Evolutionary conservation across 805 yeast species (phyloP), one percentile per base, ranked within the genome.

Genomic region (Candida schatavii): DNA sequence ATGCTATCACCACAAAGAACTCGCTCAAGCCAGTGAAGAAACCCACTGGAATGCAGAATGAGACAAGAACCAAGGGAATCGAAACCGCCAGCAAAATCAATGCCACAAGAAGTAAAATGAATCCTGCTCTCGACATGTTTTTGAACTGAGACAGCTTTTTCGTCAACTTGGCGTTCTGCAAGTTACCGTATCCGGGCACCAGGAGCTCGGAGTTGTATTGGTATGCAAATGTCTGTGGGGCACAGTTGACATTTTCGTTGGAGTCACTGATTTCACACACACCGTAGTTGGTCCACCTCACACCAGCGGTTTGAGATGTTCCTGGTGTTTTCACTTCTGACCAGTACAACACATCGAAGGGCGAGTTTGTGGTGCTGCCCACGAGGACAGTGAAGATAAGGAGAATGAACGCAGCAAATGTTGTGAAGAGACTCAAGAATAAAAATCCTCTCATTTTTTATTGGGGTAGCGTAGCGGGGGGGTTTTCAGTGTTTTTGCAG

Each of bases 221-320:
- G 18, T 14, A 31, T 20, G 35, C 35, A 13, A 31, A 31, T 13
- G 15, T 31, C 13, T 31, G 15, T 20, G 15, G 13, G 9, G 35
- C 19, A 15, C 35, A 31, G 19, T 18, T 22, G 9, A 18, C 15
- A 22, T 31, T 31, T 11, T 31, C 19, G 35, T 31, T 31, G 35
- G 15, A 20, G 21, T 11, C 19, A 11, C 27, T 23, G 21, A 31
- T 31, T 9, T 11, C 19, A 17, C 35, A 31, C 11, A 13, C 21
- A 13, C 35, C 35, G 18, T 15, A 31, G 21, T 31, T 31, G 21
- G 35, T 31, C 35, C 35, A 31, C 19, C 35, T 31, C 10, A 31
- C 20, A 5, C 35, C 35, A 20, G 9, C 20, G 19, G 20, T 31
- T 5, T 15, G 9, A n/a, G 19, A 20, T 4, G 6, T 31, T 7